These are phyloP conservation scores for Ganoderma sp. DNA, from an alignment of 1,284 basidiomycete species.

Conservation along the genomic window DNA sequence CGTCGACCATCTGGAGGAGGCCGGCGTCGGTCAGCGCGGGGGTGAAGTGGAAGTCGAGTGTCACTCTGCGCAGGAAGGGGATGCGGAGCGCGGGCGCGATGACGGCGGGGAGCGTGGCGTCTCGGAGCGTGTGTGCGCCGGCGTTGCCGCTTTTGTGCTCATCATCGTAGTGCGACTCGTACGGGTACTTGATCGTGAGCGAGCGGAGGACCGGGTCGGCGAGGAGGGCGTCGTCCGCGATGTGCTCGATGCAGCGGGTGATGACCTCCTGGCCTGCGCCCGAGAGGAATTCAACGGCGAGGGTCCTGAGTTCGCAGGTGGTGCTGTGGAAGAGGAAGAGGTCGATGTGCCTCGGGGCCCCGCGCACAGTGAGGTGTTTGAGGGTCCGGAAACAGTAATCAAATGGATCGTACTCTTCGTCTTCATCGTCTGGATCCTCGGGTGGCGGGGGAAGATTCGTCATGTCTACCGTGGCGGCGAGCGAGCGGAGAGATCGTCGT, in stretches of 20 bases:
- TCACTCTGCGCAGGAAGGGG: constrained; percentile 1
- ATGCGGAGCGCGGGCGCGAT: neutral
- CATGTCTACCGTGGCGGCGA: neutral
- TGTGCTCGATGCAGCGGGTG: neutral
- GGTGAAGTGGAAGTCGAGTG: neutral
- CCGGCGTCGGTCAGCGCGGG: neutral
- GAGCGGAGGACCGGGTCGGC: neutral
- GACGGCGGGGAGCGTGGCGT: neutral
- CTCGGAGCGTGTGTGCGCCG: neutral
- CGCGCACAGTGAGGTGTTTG: neutral
- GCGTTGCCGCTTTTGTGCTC: neutral
- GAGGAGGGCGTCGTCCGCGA: neutral
- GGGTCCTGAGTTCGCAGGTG: neutral
- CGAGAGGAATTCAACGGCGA: neutral
- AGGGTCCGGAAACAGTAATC: neutral
- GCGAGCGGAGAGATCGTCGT: neutral
- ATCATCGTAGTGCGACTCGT: neutral
- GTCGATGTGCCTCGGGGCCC: neutral
- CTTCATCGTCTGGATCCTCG: neutral
- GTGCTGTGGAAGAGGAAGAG: neutral
- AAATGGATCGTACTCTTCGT: neutral
- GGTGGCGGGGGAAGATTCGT: neutral
- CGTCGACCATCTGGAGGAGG: constrained; percentile 2
- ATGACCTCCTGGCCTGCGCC: neutral
- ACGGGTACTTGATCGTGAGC: neutral